Conservation (phyloP, 192 early-diverging fungal genomes). For the Coemansia sp. region DNA sequence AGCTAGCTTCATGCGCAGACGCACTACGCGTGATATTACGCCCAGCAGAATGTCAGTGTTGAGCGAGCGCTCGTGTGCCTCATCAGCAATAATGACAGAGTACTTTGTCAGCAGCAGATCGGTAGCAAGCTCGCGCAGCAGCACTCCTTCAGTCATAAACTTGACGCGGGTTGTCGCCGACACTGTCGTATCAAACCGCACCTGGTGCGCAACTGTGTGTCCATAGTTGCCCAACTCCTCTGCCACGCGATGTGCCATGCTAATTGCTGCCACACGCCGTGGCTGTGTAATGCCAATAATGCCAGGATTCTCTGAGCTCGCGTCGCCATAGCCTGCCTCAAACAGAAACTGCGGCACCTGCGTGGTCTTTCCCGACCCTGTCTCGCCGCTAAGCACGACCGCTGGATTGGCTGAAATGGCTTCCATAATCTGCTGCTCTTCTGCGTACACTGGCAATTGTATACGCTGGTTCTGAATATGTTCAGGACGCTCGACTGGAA, state of each 20-base stretch:
- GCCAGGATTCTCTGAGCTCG: slow-evolving; percentile 74
- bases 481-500: slow-evolving; percentile 72
- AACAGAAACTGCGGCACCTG: slow-evolving; percentile 98
- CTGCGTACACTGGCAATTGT: slow-evolving; percentile 84
- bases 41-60: slow-evolving; percentile 99
- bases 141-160: slow-evolving; percentile 99
- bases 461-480: slow-evolving; percentile 74
- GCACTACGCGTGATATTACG: slow-evolving; percentile 87
- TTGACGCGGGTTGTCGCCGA: slow-evolving; percentile 82
- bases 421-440: slow-evolving; percentile 99
- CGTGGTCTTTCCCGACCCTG: slow-evolving; percentile 95
- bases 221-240: slow-evolving; percentile 81
- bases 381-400: slow-evolving; percentile 95
- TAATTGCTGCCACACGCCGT: slow-evolving; percentile 93
- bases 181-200: slow-evolving; percentile 89
- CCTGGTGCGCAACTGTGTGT: slow-evolving; percentile 63
- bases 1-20: slow-evolving; percentile 65
- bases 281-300: slow-evolving; percentile 98
- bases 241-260: slow-evolving; percentile 93
- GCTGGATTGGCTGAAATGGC: slow-evolving; percentile 82
- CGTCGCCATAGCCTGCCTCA: slow-evolving; percentile 96
- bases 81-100: slow-evolving; percentile 95
- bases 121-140: slow-evolving; percentile 86
- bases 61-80: slow-evolving; percentile 97
- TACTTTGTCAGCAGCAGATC: slow-evolving; percentile 92